phyloP scores from a whole-genome alignment of 2,329 filamentous ascomycete species.

The Botrytis byssoidea region DNA sequence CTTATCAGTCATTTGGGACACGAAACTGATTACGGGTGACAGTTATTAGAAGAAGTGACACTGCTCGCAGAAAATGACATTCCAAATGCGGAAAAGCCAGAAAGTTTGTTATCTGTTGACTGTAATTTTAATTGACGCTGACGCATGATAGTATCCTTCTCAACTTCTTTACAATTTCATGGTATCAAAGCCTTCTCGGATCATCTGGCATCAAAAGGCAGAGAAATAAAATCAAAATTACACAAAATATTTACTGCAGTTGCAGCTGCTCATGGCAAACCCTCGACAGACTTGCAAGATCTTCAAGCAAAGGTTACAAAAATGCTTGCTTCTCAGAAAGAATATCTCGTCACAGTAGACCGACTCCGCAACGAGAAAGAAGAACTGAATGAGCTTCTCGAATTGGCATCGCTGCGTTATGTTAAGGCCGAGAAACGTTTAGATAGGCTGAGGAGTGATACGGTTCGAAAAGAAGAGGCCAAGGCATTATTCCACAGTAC shows the following conservation, averaged over 20 bases:
- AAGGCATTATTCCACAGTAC: slow-evolving; percentile 66
- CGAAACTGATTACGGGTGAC: slow-evolving; percentile 26
- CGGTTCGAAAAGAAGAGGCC: slow-evolving; percentile 88
- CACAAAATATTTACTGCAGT: slow-evolving; percentile 64
- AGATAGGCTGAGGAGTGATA: slow-evolving; percentile 82
- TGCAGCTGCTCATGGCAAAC: slow-evolving; percentile 50
- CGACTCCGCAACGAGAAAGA: slow-evolving; percentile 76
- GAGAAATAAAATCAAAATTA: slow-evolving; percentile 72
- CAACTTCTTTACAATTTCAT: slow-evolving; percentile 60
- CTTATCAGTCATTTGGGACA: slow-evolving; percentile 2
- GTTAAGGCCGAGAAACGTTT: slow-evolving; percentile 95
- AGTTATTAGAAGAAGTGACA: slow-evolving; percentile 65
- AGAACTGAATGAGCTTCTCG: slow-evolving; percentile 79
- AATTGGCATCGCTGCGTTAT: slow-evolving; percentile 84
- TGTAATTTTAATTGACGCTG: slow-evolving; percentile 18
- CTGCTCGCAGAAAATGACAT: slow-evolving; percentile 54
- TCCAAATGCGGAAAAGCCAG: slow-evolving; percentile 42
- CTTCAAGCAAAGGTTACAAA: slow-evolving; percentile 74
- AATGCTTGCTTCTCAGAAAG: slow-evolving; percentile 79
- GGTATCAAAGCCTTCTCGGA: slow-evolving; percentile 72
- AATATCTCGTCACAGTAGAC: slow-evolving; percentile 73
- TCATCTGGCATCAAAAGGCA: slow-evolving; percentile 74
- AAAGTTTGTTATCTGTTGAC: slow-evolving; percentile 3
- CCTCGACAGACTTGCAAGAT: slow-evolving; percentile 66
- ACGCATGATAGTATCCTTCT: slow-evolving; percentile 51